Conservation (phyloP, 257 asterid genomes). For the Ligustrum vulgare region DNA sequence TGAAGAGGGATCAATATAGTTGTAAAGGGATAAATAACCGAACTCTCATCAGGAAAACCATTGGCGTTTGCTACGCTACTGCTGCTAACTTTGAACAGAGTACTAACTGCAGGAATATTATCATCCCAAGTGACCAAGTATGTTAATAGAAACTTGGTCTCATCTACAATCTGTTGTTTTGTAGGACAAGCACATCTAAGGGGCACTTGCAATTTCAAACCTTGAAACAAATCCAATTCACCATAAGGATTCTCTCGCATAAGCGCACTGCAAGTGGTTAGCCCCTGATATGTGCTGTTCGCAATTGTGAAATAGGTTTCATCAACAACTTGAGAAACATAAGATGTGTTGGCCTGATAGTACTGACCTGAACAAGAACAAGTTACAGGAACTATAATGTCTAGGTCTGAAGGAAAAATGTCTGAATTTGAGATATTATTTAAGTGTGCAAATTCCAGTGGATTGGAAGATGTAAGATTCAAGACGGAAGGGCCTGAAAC, state of each 20-base stretch:
- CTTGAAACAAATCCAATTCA: slow-evolving; percentile 21
- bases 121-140: slow-evolving; percentile 34
- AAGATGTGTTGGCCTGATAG: slow-evolving; percentile 62
- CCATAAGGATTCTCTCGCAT: slow-evolving; percentile 37
- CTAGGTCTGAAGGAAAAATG: slow-evolving; percentile 33
- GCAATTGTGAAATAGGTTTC: slow-evolving; percentile 51
- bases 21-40: slow-evolving; percentile 48
- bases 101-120: slow-evolving; percentile 33
- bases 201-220: slow-evolving; percentile 47
- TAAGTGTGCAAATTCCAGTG: slow-evolving; percentile 33
- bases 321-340: slow-evolving; percentile 12
- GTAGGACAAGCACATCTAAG: slow-evolving; percentile 78
- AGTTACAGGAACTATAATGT: slow-evolving; percentile 50
- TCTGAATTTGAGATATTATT: slow-evolving; percentile 45
- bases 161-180: slow-evolving; percentile 39
- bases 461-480: slow-evolving; percentile 47
- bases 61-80: slow-evolving; percentile 48
- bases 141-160: slow-evolving; percentile 48
- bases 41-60: slow-evolving; percentile 37
- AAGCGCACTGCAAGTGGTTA: slow-evolving; percentile 58
- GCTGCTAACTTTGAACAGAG: slow-evolving; percentile 37
- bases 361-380: slow-evolving; percentile 59
- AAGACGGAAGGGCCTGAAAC: slow-evolving; percentile 49
- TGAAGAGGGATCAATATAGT: slow-evolving; percentile 57
- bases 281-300: slow-evolving; percentile 45